Evolutionary conservation across 192 early-diverging fungal genomes (phyloP).

Genomic region (Bifiguratus adelaidae): DNA sequence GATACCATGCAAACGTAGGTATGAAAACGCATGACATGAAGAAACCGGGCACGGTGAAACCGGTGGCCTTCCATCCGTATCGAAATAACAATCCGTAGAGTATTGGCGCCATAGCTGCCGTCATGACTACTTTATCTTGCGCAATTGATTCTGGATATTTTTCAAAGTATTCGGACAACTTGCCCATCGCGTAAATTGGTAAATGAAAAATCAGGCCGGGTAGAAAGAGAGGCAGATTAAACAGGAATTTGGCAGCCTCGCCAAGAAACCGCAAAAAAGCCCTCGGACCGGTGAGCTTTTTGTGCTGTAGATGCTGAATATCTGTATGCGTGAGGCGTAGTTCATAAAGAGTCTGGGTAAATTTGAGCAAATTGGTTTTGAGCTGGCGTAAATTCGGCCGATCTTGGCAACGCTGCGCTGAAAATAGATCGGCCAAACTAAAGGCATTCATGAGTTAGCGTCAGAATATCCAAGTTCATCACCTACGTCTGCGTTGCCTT

Average conservation of each 20-base stretch:
- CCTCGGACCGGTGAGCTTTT: constrained; percentile 12
- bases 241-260: constrained; percentile 6
- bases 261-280: constrained; percentile 13
- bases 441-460: neutral
- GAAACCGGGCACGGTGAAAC: constrained; percentile 15
- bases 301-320: constrained; percentile 23
- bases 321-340: constrained; percentile 18
- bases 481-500: neutral
- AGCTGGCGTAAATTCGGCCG: neutral
- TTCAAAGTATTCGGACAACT: constrained; percentile 18
- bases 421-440: constrained; percentile 15
- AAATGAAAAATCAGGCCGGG: constrained; percentile 30
- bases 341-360: constrained; percentile 9
- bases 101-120: constrained; percentile 6
- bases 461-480: neutral
- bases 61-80: constrained; percentile 11
- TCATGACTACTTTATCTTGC: constrained; percentile 26
- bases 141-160: constrained; percentile 26
- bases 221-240: constrained; percentile 30
- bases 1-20: constrained; percentile 32
- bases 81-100: constrained; percentile 18
- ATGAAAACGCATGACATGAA: constrained; percentile 8
- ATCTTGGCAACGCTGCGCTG: constrained; percentile 2
- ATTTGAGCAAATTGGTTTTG: constrained; percentile 15
- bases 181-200: constrained; percentile 26